phyloP scores from a whole-genome alignment of 148 eudicot genomes.

The Rhododendron ferrugineum region DNA sequence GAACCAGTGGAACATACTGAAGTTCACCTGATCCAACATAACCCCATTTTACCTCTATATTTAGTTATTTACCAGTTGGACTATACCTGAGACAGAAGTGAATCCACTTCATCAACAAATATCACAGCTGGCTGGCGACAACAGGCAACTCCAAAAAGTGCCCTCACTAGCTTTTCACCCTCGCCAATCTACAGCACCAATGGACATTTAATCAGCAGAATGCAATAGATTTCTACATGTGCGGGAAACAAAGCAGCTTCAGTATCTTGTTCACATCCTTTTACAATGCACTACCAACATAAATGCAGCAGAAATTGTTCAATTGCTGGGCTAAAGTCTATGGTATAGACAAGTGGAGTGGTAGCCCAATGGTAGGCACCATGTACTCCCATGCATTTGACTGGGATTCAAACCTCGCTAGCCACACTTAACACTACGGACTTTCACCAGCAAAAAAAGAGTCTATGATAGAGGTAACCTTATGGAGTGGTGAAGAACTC shows the following conservation, averaged over 20 bases:
- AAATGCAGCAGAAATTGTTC: background rate
- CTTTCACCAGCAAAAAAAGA: background rate
- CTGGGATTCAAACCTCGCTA: background rate
- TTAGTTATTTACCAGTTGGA: background rate
- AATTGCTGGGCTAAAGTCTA: background rate
- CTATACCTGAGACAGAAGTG: slow-evolving; percentile 91
- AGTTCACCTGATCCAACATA: background rate
- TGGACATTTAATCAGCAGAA: background rate
- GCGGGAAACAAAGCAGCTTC: slow-evolving; percentile 5
- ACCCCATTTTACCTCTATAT: background rate
- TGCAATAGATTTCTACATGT: background rate
- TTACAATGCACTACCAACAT: background rate
- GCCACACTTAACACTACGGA: background rate
- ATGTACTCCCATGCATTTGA: background rate
- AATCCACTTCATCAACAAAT: slow-evolving; percentile 98
- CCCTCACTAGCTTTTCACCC: slow-evolving; percentile 98
- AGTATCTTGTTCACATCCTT: background rate
- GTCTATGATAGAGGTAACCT: background rate
- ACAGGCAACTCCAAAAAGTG: slow-evolving; percentile 97
- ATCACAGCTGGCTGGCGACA: slow-evolving; percentile 99
- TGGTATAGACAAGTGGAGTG: background rate
- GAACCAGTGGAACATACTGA: slow-evolving; percentile 1
- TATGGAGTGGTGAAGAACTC: background rate
- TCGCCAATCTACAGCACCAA: slow-evolving; percentile 72
- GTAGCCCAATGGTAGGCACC: background rate